Conservation (phyloP, 1,284 basidiomycete genomes). For the Rhodofomes roseus region DNA sequence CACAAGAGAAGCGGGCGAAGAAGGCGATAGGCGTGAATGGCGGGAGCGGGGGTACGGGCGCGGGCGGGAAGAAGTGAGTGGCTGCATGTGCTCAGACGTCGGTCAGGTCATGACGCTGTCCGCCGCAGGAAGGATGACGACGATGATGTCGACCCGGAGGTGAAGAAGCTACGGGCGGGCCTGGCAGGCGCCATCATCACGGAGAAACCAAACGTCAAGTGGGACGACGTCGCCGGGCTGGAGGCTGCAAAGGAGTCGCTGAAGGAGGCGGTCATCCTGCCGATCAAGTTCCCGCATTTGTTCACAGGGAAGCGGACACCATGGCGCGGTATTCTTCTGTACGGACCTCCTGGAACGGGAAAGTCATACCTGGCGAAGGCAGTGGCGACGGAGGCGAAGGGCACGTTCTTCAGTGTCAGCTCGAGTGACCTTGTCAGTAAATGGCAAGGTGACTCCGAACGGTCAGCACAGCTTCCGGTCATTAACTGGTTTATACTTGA, state of each 20-base stretch:
- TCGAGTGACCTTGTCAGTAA: conserved; percentile 96
- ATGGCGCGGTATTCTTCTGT: conserved; percentile 94
- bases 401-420: conserved; percentile 97
- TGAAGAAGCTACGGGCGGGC: conserved; percentile 91
- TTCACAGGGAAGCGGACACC: conserved; percentile 98
- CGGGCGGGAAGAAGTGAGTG: conserved; percentile 66
- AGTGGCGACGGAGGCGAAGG: conserved; percentile 97
- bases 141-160: conserved; percentile 85
- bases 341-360: conserved; percentile 95
- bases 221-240: conserved; percentile 98
- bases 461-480: conserved; percentile 46
- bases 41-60: conserved; percentile 55
- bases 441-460: conserved; percentile 98
- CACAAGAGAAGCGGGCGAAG: conserved; percentile 68
- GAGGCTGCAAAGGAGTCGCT: conserved; percentile 93
- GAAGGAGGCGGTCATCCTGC: conserved; percentile 97
- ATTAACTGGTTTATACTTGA: neutral
- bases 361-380: conserved; percentile 97
- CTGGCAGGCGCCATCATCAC: conserved; percentile 86
- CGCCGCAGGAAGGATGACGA: conserved; percentile 63
- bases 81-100: neutral
- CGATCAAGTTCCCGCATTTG: conserved; percentile 97
- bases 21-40: conserved; percentile 81
- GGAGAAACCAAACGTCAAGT: conserved; percentile 94
- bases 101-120: neutral